Evolutionary conservation across 768 basidiomycete species (phyloP).

Genomic region (Rhizopogon salebrosus): DNA sequence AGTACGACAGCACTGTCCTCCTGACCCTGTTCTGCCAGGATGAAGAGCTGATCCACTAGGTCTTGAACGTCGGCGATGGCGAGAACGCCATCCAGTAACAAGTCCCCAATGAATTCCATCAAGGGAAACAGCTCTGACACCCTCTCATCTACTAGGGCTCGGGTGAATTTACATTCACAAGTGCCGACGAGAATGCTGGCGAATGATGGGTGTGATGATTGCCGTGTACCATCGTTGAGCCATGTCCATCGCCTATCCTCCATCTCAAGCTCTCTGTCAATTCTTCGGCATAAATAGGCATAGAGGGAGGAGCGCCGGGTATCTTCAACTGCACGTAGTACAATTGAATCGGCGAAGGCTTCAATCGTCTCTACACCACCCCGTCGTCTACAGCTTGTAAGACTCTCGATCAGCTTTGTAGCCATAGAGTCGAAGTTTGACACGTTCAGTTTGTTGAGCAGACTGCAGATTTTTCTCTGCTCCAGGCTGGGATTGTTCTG

Average conservation of each 20-base stretch:
- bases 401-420: constrained; percentile 43
- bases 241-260: constrained; percentile 21
- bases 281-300: constrained; percentile 43
- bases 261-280: constrained; percentile 38
- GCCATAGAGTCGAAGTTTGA: constrained; percentile 48
- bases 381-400: constrained; percentile 41
- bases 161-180: constrained; percentile 5
- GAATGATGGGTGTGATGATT: constrained; percentile 9
- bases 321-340: constrained; percentile 52
- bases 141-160: constrained; percentile 7
- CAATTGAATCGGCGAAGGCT: constrained; percentile 45
- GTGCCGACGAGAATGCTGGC: constrained; percentile 11
- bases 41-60: constrained; percentile 12
- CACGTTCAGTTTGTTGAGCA: constrained; percentile 55
- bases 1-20: constrained; percentile 11
- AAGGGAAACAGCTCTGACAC: constrained; percentile 4
- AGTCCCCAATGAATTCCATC: constrained; percentile 15
- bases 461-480: constrained; percentile 46
- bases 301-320: constrained; percentile 47
- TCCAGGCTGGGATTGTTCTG: constrained; percentile 32
- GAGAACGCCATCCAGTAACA: constrained; percentile 18
- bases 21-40: constrained; percentile 6
- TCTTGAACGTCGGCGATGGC: constrained; percentile 15
- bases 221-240: constrained; percentile 11
- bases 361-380: constrained; percentile 44